Base-by-base conservation (phyloP, 768 basidiomycete species). In the Strobilomyces dryophilus region DNA sequence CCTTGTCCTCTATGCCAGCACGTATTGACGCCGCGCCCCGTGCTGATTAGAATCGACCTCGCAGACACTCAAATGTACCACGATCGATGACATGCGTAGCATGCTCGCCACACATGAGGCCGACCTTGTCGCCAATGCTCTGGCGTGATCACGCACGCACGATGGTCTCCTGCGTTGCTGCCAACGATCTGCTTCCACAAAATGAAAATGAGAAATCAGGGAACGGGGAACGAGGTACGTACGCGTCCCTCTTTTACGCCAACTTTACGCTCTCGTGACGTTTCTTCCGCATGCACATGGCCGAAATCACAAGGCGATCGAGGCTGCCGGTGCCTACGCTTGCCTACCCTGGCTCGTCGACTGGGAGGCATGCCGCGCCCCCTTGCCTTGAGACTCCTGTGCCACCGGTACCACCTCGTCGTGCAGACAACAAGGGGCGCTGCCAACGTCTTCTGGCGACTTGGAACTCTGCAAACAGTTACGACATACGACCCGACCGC, bases 11-110 rank as follows among this genome's bases (percentile, higher is more conserved):
- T 36, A 5, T 15, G 15, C 15, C 35, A 36, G 35, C 9, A 47
- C 5, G 32, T 20, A 45, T 21, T 36, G 46, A 18, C 11, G 18
- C 40, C 57, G 47, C 26, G 21, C 20, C 5, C 9, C 15, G 4
- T 17, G 15, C 8, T n/a, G 24, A 24, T 6, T 1, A 8, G 20
- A 31, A 35, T 18, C 3, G 6, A 10, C 32, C 27, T 3, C 1
- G 29, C 29, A 29, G 29, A 29, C 29, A 29, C 8, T n/a, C n/a
- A n/a, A n/a, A n/a, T n/a, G n/a, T 18, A 34, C 27, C 27, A 60
- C 32, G 36, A 51, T 61, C 45, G 48, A 36, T 51, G 24, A 40
- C 26, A 43, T 34, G 43, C 40, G 46, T 15, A 29, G 27, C 29
- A 9, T 27, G 45, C 14, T 47, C 18, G 17, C 31, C 48, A 42